phyloP scores from a whole-genome alignment of 2,329 filamentous ascomycete genomes.

The Colletotrichum tanaceti region DNA sequence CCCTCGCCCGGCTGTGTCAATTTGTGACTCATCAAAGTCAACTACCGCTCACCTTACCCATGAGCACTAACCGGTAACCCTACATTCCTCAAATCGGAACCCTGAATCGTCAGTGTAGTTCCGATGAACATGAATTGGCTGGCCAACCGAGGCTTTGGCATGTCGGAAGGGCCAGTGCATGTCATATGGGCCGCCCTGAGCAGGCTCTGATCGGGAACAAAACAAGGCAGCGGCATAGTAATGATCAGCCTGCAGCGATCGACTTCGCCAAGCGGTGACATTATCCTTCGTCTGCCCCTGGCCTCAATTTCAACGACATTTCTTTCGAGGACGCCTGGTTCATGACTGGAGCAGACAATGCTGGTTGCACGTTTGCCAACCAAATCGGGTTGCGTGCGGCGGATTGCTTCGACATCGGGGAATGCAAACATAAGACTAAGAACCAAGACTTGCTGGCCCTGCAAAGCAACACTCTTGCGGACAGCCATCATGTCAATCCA shows the following conservation, averaged over 20 bases:
- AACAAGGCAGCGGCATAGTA: slow-evolving; percentile 24
- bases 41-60: slow-evolving; percentile 32
- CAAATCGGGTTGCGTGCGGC: not conserved
- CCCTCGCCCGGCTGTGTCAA: not conserved
- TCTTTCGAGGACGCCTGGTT: not conserved
- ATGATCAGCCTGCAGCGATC: slow-evolving; percentile 36
- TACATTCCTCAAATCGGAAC: slow-evolving; percentile 1
- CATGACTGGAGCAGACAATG: not conserved
- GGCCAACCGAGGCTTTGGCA: not conserved
- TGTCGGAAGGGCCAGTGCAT: slow-evolving; percentile 1
- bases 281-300: slow-evolving; percentile 8
- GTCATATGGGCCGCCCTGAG: slow-evolving; percentile 5
- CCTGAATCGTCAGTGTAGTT: slow-evolving; percentile 20
- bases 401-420: not conserved
- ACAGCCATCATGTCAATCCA: not conserved
- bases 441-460: not conserved
- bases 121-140: slow-evolving; percentile 19
- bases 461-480: no score
- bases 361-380: not conserved
- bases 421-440: not conserved
- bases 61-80: slow-evolving; percentile 5
- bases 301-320: slow-evolving; percentile 25
- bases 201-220: slow-evolving; percentile 7
- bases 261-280: slow-evolving; percentile 25
- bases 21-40: slow-evolving; percentile 4